phyloP scores from a whole-genome alignment of 768 basidiomycete species.

The Botryobasidium botryosum region DNA sequence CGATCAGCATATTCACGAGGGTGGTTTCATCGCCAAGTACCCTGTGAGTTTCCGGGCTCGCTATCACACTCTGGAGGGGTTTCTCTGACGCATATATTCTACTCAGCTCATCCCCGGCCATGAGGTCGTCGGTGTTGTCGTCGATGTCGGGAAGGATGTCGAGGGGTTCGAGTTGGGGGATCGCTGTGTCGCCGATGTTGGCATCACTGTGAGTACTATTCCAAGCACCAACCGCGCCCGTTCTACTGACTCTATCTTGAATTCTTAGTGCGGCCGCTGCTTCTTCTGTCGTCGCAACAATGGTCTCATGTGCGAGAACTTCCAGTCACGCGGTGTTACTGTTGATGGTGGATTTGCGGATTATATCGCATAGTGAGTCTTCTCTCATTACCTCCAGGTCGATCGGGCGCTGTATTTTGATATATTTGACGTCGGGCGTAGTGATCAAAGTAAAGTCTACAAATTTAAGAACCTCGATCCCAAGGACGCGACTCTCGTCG shows the following conservation, averaged over 20 bases:
- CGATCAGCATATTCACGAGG: slow-evolving; percentile 50
- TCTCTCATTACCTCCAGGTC: neutral
- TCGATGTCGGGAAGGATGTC: slow-evolving; percentile 65
- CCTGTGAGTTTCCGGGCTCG: slow-evolving; percentile 29
- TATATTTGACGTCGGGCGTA: slow-evolving; percentile 13
- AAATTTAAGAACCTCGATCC: slow-evolving; percentile 77
- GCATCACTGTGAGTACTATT: slow-evolving; percentile 36
- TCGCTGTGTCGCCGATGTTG: slow-evolving; percentile 70
- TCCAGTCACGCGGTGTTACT: slow-evolving; percentile 63
- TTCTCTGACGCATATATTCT: neutral
- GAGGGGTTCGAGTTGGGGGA: slow-evolving; percentile 62
- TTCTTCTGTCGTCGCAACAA: slow-evolving; percentile 82
- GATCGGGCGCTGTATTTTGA: neutral
- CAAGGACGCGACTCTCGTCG: slow-evolving; percentile 73
- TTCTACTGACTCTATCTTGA: neutral
- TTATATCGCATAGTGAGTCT: slow-evolving; percentile 62
- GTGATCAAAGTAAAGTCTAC: slow-evolving; percentile 61
- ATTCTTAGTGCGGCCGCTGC: slow-evolving; percentile 54
- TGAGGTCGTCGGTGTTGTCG: slow-evolving; percentile 55
- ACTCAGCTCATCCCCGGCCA: slow-evolving; percentile 55
- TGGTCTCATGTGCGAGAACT: slow-evolving; percentile 69
- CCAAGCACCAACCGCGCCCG: slow-evolving; percentile 9
- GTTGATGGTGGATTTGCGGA: slow-evolving; percentile 79
- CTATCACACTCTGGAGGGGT: neutral
- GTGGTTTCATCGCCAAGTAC: slow-evolving; percentile 56